Evolutionary conservation across 2,329 filamentous ascomycete genomes (phyloP).

Genomic region (Biscogniauxia sp.): DNA sequence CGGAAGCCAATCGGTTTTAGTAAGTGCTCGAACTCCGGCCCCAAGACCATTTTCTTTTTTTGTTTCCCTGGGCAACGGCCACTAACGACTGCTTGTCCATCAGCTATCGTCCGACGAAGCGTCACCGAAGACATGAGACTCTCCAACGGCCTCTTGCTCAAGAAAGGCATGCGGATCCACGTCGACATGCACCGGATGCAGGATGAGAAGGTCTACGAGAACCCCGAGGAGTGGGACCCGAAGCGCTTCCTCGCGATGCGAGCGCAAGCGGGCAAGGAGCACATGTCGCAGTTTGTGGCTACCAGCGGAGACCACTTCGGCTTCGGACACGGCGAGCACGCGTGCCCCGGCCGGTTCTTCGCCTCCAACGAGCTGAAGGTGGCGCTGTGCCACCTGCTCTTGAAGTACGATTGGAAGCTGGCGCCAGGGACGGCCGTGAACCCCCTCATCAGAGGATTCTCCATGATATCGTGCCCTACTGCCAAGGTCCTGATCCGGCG

Average conservation of each 20-base stretch:
- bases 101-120: slow-evolving; percentile 22
- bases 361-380: slow-evolving; percentile 36
- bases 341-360: slow-evolving; percentile 32
- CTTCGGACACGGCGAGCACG: slow-evolving; percentile 39
- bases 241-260: slow-evolving; percentile 23
- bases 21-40: slow-evolving; percentile 14
- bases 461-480: slow-evolving; percentile 1
- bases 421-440: slow-evolving; percentile 2
- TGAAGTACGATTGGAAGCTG: slow-evolving; percentile 28
- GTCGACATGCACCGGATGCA: slow-evolving; percentile 23
- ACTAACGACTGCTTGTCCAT: neutral
- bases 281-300: slow-evolving; percentile 30
- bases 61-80: neutral
- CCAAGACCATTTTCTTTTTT: neutral
- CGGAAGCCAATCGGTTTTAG: slow-evolving; percentile 25
- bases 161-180: slow-evolving; percentile 21
- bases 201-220: slow-evolving; percentile 22
- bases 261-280: slow-evolving; percentile 17
- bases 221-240: slow-evolving; percentile 23
- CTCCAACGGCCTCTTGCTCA: slow-evolving; percentile 21
- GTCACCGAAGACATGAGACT: slow-evolving; percentile 16
- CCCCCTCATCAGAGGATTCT: neutral
- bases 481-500: slow-evolving; percentile 12
- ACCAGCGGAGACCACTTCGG: slow-evolving; percentile 28
- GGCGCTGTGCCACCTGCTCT: slow-evolving; percentile 20